Evolutionary conservation across 768 basidiomycete genomes (phyloP).

Genomic region (Leccinum longicurvipes): DNA sequence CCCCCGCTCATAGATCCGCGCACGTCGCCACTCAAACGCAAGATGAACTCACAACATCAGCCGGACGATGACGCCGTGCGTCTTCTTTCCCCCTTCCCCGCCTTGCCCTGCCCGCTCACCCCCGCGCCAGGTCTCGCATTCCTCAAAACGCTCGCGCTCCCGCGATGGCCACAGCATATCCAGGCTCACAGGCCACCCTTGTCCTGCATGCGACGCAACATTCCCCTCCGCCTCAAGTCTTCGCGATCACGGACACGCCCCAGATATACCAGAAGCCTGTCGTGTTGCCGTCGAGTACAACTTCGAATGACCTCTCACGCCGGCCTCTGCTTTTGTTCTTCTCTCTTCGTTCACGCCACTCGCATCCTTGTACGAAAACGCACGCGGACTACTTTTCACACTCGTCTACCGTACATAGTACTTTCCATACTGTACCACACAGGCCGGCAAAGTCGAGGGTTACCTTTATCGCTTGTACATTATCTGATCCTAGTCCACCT

Average conservation of each 20-base stretch:
- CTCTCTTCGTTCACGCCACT: conserved; percentile 18
- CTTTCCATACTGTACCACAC: conserved; percentile 19
- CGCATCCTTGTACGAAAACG: conserved; percentile 29
- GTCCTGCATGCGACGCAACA: conserved; percentile 71
- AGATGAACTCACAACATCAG: conserved; percentile 32
- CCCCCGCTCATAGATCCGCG: conserved; percentile 10
- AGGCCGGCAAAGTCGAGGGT: conserved; percentile 14
- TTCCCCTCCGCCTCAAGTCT: conserved; percentile 61
- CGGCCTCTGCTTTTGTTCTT: background rate
- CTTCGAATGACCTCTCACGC: conserved; percentile 44
- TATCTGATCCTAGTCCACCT: conserved; percentile 23
- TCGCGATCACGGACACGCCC: conserved; percentile 55
- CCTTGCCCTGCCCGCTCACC: conserved; percentile 16
- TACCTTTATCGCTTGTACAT: conserved; percentile 25
- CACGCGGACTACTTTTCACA: conserved; percentile 24
- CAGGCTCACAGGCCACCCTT: conserved; percentile 52
- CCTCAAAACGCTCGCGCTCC: conserved; percentile 57
- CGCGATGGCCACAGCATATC: conserved; percentile 36
- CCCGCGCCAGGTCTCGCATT: conserved; percentile 42
- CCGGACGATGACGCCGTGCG: conserved; percentile 42
- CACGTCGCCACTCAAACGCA: conserved; percentile 48
- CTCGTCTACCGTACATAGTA: conserved; percentile 26
- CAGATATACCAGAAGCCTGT: conserved; percentile 63
- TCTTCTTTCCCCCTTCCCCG: conserved; percentile 10
- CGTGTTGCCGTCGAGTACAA: conserved; percentile 71